phyloP scores from a whole-genome alignment of 768 basidiomycete genomes.

The Dacryopinax spathularia region DNA sequence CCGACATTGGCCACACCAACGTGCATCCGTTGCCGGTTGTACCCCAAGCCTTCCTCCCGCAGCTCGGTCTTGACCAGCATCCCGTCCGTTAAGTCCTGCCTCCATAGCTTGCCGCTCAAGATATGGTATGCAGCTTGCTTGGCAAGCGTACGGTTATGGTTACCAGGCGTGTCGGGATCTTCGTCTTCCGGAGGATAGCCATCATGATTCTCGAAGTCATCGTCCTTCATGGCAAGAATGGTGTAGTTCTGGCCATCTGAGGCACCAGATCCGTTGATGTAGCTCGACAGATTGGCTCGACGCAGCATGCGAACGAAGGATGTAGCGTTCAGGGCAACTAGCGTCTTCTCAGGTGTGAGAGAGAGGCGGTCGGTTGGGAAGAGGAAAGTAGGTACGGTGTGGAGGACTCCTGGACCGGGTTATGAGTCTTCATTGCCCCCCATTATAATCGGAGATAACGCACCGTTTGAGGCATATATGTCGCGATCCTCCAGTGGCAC shows the following conservation, averaged over 20 bases:
- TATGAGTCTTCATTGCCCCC: background rate
- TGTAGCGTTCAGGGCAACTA: conserved; percentile 82
- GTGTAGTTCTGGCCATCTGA: conserved; percentile 40
- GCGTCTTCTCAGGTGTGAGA: conserved; percentile 87
- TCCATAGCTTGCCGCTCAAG: conserved; percentile 62
- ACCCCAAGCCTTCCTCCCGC: conserved; percentile 51
- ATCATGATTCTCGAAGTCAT: conserved; percentile 39
- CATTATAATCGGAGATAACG: background rate
- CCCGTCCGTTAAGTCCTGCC: conserved; percentile 54
- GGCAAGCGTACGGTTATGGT: conserved; percentile 53
- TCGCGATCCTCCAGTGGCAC: conserved; percentile 38
- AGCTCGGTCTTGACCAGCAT: conserved; percentile 71
- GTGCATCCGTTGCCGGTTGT: conserved; percentile 53
- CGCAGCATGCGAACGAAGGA: conserved; percentile 79
- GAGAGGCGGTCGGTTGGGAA: conserved; percentile 59
- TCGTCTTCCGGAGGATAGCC: conserved; percentile 22
- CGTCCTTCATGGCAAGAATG: conserved; percentile 82
- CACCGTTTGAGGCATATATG: conserved; percentile 77
- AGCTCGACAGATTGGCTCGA: conserved; percentile 51
- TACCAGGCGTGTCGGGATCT: conserved; percentile 41
- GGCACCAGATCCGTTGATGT: conserved; percentile 51
- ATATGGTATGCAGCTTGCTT: conserved; percentile 80
- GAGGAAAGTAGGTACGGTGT: conserved; percentile 72
- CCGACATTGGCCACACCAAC: conserved; percentile 47
- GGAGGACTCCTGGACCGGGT: conserved; percentile 49